These are phyloP conservation scores for Cicer judaicum DNA, from an alignment of 306 rosid genomes.

Conservation along the genomic window DNA sequence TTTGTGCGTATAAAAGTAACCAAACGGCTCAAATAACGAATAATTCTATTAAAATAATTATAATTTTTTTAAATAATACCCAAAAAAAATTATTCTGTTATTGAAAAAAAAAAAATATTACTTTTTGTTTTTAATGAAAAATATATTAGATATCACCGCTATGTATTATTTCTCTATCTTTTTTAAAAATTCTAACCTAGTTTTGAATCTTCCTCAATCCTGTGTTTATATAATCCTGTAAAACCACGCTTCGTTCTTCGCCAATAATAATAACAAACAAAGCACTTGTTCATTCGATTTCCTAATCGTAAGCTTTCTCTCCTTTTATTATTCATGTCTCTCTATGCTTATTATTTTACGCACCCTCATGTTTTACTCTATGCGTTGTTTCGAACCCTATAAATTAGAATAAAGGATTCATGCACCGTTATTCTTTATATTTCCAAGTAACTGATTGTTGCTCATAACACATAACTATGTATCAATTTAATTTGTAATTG, in stretches of 20 bases:
- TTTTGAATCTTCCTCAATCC: too few relatives aligned
- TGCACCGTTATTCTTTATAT: not conserved
- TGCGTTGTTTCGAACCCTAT: constrained; percentile 1
- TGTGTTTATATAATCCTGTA: too few relatives aligned
- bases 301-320: not conserved
- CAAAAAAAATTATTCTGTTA: too few relatives aligned
- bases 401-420: not conserved
- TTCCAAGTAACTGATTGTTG: not conserved
- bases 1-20: too few relatives aligned
- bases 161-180: too few relatives aligned
- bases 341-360: not conserved
- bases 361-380: not conserved
- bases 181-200: too few relatives aligned
- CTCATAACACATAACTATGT: not conserved
- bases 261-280: not conserved
- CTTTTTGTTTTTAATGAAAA: too few relatives aligned
- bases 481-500: not conserved
- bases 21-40: too few relatives aligned
- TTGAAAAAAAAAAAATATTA: too few relatives aligned
- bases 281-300: not conserved
- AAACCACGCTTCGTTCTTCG: not conserved
- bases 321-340: not conserved
- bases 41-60: too few relatives aligned
- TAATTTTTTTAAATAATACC: too few relatives aligned
- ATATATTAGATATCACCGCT: too few relatives aligned